phyloP scores from a whole-genome alignment of 768 basidiomycete species.

The Naganishia antarctica region DNA sequence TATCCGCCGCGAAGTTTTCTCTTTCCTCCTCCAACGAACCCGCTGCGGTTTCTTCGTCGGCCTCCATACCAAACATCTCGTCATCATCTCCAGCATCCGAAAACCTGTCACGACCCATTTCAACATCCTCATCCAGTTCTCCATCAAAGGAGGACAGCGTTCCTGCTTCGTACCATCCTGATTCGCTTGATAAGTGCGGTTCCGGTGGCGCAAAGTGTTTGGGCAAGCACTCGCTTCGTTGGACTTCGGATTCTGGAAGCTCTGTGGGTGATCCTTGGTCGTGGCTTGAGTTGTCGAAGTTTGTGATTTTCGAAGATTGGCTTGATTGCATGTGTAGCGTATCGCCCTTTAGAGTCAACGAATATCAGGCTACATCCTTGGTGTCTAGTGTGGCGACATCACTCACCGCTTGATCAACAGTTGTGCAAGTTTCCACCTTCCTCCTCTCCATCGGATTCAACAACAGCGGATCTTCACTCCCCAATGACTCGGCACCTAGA shows the following conservation, averaged over 20 bases:
- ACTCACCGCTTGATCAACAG: no score
- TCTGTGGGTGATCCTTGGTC: no score
- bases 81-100: conserved; percentile 11
- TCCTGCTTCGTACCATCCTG: conserved; percentile 2
- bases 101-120: neutral
- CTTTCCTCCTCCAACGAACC: neutral
- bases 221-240: no score
- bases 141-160: neutral
- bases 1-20: neutral
- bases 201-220: no score
- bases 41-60: neutral
- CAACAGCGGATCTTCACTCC: neutral
- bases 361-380: no score
- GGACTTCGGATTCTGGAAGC: no score
- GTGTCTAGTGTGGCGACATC: no score
- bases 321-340: no score
- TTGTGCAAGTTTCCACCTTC: neutral
- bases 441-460: neutral
- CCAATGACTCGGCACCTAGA: neutral
- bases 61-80: no score
- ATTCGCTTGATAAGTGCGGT: neutral
- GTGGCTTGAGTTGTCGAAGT: no score
- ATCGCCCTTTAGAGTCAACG: no score
- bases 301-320: no score
- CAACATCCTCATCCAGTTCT: neutral